Evolutionary conservation across 2,329 filamentous ascomycete species (phyloP).

Genomic region (Incumbomyces lentus): DNA sequence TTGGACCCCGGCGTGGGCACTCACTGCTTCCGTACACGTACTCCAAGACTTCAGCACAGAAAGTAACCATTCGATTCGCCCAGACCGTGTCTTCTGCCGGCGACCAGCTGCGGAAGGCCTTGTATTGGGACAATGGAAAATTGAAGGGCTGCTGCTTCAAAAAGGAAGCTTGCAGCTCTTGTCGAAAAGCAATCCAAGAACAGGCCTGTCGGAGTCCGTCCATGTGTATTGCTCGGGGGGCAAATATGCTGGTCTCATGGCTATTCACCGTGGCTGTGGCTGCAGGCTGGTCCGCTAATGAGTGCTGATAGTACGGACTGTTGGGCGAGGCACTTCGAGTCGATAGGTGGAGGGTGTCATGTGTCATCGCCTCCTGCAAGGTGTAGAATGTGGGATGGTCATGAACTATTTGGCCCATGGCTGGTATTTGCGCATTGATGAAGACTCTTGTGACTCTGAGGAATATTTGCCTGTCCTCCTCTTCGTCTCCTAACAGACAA

Average conservation of each 20-base stretch:
- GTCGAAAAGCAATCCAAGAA: slow-evolving; percentile 40
- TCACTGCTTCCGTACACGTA: slow-evolving; percentile 44
- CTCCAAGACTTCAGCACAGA: slow-evolving; percentile 52
- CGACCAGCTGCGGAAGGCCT: slow-evolving; percentile 26
- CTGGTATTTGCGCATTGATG: slow-evolving; percentile 14
- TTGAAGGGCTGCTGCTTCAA: slow-evolving; percentile 30
- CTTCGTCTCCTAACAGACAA: slow-evolving; percentile 16
- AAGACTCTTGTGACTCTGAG: slow-evolving; percentile 22
- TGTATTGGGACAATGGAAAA: slow-evolving; percentile 29
- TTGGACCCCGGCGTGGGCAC: slow-evolving; percentile 7
- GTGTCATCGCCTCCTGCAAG: too few species aligned
- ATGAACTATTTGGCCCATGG: too few species aligned
- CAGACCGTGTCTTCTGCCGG: slow-evolving; percentile 26
- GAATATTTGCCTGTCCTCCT: slow-evolving; percentile 17
- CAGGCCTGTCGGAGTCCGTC: slow-evolving; percentile 32
- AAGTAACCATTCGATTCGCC: slow-evolving; percentile 50
- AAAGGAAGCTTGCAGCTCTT: slow-evolving; percentile 40
- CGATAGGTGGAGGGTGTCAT: not conserved
- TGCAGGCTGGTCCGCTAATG: too few species aligned
- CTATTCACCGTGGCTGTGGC: too few species aligned
- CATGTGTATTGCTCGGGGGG: too few species aligned
- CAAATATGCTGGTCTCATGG: too few species aligned
- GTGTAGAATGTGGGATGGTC: too few species aligned
- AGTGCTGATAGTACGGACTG: too few species aligned
- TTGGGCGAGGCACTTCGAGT: too few species aligned